These are phyloP conservation scores for Dothideomycetidae sp. DNA, from an alignment of 2,329 filamentous ascomycete species.

Conservation along the genomic window DNA sequence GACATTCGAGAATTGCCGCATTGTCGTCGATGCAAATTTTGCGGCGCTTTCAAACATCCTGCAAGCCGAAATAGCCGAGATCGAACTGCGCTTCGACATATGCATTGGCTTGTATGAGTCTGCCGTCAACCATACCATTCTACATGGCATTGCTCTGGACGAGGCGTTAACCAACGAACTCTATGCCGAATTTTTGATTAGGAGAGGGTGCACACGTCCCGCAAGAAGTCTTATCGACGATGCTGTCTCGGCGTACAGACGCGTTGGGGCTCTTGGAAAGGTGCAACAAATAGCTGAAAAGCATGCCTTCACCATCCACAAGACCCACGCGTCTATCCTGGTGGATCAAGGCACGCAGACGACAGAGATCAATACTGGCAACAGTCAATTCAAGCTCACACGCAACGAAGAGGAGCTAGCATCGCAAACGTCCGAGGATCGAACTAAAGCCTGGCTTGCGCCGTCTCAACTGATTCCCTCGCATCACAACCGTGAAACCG, in stretches of 20 bases:
- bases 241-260: constrained; percentile 51
- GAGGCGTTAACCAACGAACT: constrained; percentile 61
- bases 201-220: constrained; percentile 49
- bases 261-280: constrained; percentile 55
- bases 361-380: constrained; percentile 42
- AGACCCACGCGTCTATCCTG: constrained; percentile 45
- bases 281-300: constrained; percentile 53
- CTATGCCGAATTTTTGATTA: constrained; percentile 56
- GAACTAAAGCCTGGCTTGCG: constrained; percentile 35
- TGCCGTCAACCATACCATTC: constrained; percentile 51
- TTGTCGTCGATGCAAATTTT: constrained; percentile 49
- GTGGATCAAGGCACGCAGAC: constrained; percentile 56
- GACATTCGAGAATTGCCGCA: constrained; percentile 49
- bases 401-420: constrained; percentile 29
- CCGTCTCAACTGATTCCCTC: constrained; percentile 17
- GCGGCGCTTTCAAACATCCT: constrained; percentile 53
- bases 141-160: constrained; percentile 53
- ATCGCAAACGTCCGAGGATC: constrained; percentile 28
- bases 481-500: constrained; percentile 15
- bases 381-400: constrained; percentile 29
- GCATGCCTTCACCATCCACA: constrained; percentile 52
- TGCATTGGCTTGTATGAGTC: constrained; percentile 54
- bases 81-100: constrained; percentile 26
- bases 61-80: constrained; percentile 52
- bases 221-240: constrained; percentile 57